Conservation (phyloP, 768 basidiomycete species). For the Leccinellum rugosiceps region DNA sequence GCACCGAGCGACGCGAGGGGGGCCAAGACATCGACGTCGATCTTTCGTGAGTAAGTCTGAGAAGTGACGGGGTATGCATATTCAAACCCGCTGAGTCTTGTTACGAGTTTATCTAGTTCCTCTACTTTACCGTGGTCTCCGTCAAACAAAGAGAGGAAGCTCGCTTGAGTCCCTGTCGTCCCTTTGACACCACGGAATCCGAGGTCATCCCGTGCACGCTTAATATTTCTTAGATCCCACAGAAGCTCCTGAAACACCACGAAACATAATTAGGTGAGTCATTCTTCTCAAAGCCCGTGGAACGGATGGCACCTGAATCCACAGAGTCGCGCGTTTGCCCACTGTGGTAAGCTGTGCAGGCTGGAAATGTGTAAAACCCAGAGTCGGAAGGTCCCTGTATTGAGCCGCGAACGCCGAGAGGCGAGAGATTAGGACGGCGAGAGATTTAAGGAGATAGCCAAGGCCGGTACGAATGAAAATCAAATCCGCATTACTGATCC, state of each 20-base stretch:
- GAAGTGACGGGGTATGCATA: conserved; percentile 98
- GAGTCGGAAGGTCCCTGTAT: conserved; percentile 84
- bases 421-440: conserved; percentile 88
- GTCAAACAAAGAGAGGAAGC: conserved; percentile 91
- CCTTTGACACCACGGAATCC: conserved; percentile 99
- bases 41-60: conserved; percentile 98
- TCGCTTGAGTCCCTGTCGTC: conserved; percentile 98
- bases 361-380: conserved; percentile 99
- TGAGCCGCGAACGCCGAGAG: conserved; percentile 81
- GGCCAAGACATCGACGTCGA: conserved; percentile 89
- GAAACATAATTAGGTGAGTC: not conserved
- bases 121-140: conserved; percentile 96
- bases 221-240: conserved; percentile 94
- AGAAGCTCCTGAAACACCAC: conserved; percentile 65
- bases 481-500: conserved; percentile 87
- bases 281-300: not conserved
- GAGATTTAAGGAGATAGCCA: conserved; percentile 77
- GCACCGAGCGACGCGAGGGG: conserved; percentile 89
- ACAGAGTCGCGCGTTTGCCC: conserved; percentile 92
- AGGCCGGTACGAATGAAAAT: conserved; percentile 93
- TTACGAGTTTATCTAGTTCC: conserved; percentile 83
- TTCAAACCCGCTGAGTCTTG: conserved; percentile 85
- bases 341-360: conserved; percentile 98
- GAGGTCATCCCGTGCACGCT: conserved; percentile 84
- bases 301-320: conserved; percentile 72